phyloP scores from a whole-genome alignment of 768 basidiomycete species.

The Boletus sp. region DNA sequence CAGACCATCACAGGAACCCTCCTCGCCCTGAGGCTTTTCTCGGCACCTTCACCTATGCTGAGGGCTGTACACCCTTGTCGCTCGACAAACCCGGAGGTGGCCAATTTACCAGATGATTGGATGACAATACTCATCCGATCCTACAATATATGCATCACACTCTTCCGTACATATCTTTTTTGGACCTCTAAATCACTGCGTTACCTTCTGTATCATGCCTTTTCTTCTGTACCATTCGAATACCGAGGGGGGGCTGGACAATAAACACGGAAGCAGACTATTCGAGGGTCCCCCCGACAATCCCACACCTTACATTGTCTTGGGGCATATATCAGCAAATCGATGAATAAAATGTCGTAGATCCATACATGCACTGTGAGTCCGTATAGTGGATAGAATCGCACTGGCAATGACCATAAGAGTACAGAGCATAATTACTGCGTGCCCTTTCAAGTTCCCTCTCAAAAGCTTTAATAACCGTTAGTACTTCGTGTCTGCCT shows the following conservation, averaged over 20 bases:
- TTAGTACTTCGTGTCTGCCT: not conserved
- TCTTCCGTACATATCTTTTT: not conserved
- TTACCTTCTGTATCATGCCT: not conserved
- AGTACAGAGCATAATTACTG: not conserved
- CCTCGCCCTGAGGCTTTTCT: not conserved
- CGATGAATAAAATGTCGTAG: not conserved
- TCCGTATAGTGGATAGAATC: not conserved
- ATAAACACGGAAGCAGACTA: too few relatives aligned
- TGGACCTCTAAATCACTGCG: not conserved
- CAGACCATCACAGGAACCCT: slow-evolving; percentile 1
- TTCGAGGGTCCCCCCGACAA: not conserved
- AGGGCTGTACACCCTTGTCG: slow-evolving; percentile 3
- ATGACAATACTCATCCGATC: not conserved
- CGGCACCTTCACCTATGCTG: not conserved
- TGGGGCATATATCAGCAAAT: not conserved
- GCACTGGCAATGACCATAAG: too few relatives aligned
- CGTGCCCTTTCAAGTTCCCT: not conserved
- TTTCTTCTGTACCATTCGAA: not conserved
- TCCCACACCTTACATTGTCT: not conserved
- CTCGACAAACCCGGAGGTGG: slow-evolving; percentile 1
- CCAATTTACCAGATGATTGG: not conserved
- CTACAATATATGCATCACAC: not conserved
- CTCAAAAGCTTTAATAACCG: not conserved
- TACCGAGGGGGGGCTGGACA: too few relatives aligned
- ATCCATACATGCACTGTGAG: not conserved